Evolutionary conservation across 495 filamentous ascomycete species (phyloP).

Genomic region (Trichoderma erinaceum): DNA sequence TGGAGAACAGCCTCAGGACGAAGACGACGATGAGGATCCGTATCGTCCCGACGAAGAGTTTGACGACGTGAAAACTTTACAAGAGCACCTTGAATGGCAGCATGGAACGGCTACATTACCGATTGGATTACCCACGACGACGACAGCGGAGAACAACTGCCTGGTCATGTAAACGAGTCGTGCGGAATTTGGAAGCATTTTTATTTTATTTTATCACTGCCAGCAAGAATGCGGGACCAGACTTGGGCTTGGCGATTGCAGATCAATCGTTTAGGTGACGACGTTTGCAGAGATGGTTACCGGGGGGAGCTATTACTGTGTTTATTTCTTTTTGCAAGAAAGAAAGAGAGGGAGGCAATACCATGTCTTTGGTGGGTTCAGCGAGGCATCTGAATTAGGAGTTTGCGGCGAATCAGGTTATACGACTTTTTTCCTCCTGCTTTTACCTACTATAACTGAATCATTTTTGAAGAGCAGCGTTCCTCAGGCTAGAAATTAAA

Average conservation of each 20-base stretch:
- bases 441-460: neutral
- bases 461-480: neutral
- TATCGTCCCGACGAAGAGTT: slow-evolving; percentile 35
- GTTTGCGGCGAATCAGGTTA: slow-evolving; percentile 5
- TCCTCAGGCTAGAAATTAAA: neutral
- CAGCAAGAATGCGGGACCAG: neutral
- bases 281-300: no score
- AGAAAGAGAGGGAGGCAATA: slow-evolving; percentile 12
- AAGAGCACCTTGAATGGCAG: slow-evolving; percentile 43
- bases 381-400: slow-evolving; percentile 8
- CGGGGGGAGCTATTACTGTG: neutral
- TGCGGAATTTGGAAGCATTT: neutral
- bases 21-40: slow-evolving; percentile 39
- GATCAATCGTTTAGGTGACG: no score
- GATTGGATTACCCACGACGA: slow-evolving; percentile 18
- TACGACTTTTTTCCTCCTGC: neutral
- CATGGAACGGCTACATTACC: slow-evolving; percentile 34
- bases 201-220: no score
- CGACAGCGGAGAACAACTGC: slow-evolving; percentile 23
- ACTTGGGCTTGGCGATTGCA: no score
- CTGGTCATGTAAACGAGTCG: slow-evolving; percentile 33
- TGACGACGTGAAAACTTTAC: slow-evolving; percentile 32
- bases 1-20: slow-evolving; percentile 22
- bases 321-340: slow-evolving; percentile 5
- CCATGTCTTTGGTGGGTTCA: slow-evolving; percentile 18